phyloP scores from a whole-genome alignment of 1,284 basidiomycete species.

The Leccinum holopus region DNA sequence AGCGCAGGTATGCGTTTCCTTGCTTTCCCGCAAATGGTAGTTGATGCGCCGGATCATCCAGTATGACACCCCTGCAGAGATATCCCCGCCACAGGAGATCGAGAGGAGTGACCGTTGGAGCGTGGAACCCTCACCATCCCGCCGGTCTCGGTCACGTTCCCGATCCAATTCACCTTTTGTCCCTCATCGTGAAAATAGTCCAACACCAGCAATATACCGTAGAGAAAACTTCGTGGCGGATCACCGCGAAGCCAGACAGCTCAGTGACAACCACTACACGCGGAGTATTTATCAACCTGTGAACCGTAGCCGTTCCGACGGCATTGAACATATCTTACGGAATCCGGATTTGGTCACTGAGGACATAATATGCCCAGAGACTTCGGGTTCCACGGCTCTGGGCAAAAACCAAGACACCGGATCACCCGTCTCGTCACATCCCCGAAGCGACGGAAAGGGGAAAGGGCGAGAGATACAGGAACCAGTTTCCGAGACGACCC shows the following conservation, averaged over 20 bases:
- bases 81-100: constrained; percentile 33
- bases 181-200: constrained; percentile 7
- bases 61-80: constrained; percentile 53
- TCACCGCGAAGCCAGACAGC: constrained; percentile 1
- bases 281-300: not conserved
- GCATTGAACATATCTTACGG: constrained; percentile 7
- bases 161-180: constrained; percentile 24
- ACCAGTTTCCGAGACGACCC: not conserved
- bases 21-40: constrained; percentile 9
- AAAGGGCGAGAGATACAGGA: constrained; percentile 14
- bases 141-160: constrained; percentile 19
- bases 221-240: constrained; percentile 11
- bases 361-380: not conserved
- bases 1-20: constrained; percentile 61
- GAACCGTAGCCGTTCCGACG: constrained; percentile 3
- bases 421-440: not conserved
- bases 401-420: not conserved
- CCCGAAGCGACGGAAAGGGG: constrained; percentile 20
- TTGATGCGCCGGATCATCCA: constrained; percentile 26
- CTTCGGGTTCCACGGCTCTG: not conserved
- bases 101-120: constrained; percentile 44
- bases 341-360: not conserved
- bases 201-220: not conserved
- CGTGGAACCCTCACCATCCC: constrained; percentile 5
- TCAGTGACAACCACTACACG: constrained; percentile 5